Conservation (phyloP, 2,329 filamentous ascomycete genomes). For the Pseudocercospora musae region DNA sequence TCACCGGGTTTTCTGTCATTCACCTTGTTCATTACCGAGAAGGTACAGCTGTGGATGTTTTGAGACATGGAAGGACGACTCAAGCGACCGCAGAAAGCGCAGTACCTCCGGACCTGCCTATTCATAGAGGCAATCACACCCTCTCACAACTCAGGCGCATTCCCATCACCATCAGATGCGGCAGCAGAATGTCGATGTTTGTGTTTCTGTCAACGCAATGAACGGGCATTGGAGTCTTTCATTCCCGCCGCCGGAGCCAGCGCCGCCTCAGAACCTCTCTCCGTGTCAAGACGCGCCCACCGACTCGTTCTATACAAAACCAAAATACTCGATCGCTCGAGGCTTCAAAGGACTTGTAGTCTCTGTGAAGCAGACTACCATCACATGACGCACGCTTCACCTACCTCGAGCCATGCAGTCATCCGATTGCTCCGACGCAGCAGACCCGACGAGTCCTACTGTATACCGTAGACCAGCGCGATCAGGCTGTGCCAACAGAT, state of each 20-base stretch:
- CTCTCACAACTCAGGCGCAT: neutral
- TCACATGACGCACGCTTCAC: neutral
- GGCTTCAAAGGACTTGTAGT: neutral
- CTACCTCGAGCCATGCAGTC: neutral
- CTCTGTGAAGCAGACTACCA: neutral
- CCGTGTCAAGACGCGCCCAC: neutral
- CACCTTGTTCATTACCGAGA: neutral
- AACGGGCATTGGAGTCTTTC: neutral
- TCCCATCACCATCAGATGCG: neutral
- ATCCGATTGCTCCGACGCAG: neutral
- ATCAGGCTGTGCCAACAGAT: neutral
- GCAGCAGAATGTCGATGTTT: neutral
- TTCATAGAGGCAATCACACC: neutral
- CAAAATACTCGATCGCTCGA: neutral
- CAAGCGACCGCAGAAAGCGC: neutral
- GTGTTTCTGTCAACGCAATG: neutral
- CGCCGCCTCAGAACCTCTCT: neutral
- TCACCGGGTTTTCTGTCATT: neutral
- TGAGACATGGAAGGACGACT: neutral
- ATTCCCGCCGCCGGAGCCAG: neutral
- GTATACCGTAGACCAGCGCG: neutral
- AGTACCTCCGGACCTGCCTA: neutral
- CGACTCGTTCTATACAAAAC: neutral
- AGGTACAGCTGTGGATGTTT: neutral
- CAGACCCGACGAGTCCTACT: neutral